These are phyloP conservation scores for Limtongia smithiae DNA, from an alignment of 805 yeast species.

Conservation along the genomic window DNA sequence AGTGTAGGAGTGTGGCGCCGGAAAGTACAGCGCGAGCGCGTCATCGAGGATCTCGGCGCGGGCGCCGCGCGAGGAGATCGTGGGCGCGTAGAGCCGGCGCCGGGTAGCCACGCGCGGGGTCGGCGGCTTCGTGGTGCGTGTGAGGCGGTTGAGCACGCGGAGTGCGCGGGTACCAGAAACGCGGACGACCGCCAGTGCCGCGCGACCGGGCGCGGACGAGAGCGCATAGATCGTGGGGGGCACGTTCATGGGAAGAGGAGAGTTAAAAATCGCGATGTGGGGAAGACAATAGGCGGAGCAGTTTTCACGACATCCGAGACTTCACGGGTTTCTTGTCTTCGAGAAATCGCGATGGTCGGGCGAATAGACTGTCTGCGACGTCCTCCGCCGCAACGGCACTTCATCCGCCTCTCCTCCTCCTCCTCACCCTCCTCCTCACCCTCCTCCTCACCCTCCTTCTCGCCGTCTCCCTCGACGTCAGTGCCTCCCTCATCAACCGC, in stretches of 20 bases:
- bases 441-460: too few relatives aligned
- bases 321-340: too few relatives aligned
- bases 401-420: too few relatives aligned
- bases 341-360: too few relatives aligned
- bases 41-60: constrained; percentile 57
- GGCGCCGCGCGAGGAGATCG: constrained; percentile 4
- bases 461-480: too few relatives aligned
- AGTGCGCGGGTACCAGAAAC: constrained; percentile 64
- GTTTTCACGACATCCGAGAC: too few relatives aligned
- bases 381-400: too few relatives aligned
- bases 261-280: too few relatives aligned
- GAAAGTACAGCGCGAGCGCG: constrained; percentile 66
- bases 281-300: too few relatives aligned
- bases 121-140: constrained; percentile 9
- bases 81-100: constrained; percentile 17
- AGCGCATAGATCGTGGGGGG: constrained; percentile 84
- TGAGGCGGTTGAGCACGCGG: constrained; percentile 30
- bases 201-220: constrained; percentile 73
- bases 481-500: background rate
- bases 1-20: constrained; percentile 75
- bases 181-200: constrained; percentile 85
- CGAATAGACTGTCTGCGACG: too few relatives aligned
- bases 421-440: too few relatives aligned
- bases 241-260: too few relatives aligned
- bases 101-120: constrained; percentile 16